phyloP scores from a whole-genome alignment of 352 stramenopile genomes.

The Globisporangium spiculum region DNA sequence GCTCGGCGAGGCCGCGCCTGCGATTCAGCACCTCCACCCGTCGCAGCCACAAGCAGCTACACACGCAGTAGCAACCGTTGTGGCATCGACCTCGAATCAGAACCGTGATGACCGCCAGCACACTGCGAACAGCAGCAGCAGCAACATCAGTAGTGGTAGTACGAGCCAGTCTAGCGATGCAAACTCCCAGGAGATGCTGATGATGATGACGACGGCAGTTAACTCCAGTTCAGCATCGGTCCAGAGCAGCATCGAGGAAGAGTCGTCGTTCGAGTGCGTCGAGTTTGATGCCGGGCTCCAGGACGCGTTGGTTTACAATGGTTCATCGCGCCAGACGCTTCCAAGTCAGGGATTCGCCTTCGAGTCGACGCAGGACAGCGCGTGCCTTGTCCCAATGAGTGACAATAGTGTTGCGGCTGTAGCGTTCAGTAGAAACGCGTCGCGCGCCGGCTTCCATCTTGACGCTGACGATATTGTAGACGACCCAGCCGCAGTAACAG shows the following conservation, averaged over 20 bases:
- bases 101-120: neutral
- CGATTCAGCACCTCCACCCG: constrained; percentile 30
- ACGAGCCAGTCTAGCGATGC: neutral
- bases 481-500: neutral
- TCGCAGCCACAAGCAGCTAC: constrained; percentile 24
- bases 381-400: constrained; percentile 40
- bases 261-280: constrained; percentile 45
- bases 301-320: constrained; percentile 13
- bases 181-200: constrained; percentile 1
- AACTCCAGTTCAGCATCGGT: constrained; percentile 2
- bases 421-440: constrained; percentile 1
- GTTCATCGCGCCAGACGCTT: constrained; percentile 17
- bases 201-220: neutral
- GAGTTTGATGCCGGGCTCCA: constrained; percentile 30
- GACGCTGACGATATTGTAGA: neutral
- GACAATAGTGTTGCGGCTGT: constrained; percentile 1
- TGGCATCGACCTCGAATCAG: neutral
- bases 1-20: constrained; percentile 35
- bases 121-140: neutral
- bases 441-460: constrained; percentile 10
- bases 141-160: neutral
- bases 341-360: constrained; percentile 40
- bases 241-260: constrained; percentile 19
- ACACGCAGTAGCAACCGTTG: neutral
- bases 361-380: constrained; percentile 57